Evolutionary conservation across 2,329 filamentous ascomycete genomes (phyloP).

Genomic region (Aaosphaeria arxii): DNA sequence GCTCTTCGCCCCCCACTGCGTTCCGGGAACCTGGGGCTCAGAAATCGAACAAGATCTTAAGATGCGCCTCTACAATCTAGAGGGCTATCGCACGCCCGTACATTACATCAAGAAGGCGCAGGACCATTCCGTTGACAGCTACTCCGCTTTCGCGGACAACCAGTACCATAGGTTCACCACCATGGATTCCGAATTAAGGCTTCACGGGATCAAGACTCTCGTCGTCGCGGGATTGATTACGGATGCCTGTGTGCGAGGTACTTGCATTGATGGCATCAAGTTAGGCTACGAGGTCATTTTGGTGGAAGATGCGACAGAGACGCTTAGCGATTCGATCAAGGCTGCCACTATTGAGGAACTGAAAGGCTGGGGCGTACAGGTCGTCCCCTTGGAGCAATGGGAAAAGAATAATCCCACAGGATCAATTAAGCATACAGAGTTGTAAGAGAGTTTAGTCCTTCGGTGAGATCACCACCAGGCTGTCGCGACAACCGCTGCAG

Average conservation of each 20-base stretch:
- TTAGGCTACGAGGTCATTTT: slow-evolving; percentile 18
- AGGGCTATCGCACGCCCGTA: slow-evolving; percentile 15
- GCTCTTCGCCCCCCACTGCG: slow-evolving; percentile 16
- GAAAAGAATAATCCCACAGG: no score
- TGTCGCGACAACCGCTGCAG: no score
- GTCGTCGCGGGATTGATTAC: slow-evolving; percentile 17
- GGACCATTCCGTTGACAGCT: slow-evolving; percentile 18
- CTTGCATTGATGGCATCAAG: slow-evolving; percentile 20
- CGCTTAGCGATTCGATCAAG: slow-evolving; percentile 11
- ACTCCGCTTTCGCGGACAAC: slow-evolving; percentile 21
- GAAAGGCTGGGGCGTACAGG: slow-evolving; percentile 11
- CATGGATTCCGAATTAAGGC: slow-evolving; percentile 12
- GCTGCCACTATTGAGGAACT: slow-evolving; percentile 12
- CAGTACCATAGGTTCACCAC: slow-evolving; percentile 22
- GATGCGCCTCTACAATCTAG: slow-evolving; percentile 14
- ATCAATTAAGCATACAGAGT: no score
- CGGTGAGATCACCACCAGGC: no score
- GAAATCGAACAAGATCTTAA: slow-evolving; percentile 17
- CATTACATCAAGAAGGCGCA: slow-evolving; percentile 25
- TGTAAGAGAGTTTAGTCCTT: no score
- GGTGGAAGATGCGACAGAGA: slow-evolving; percentile 22
- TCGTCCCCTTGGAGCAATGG: no score
- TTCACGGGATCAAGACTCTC: slow-evolving; percentile 16
- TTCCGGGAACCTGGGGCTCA: slow-evolving; percentile 16
- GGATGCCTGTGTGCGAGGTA: slow-evolving; percentile 18